Evolutionary conservation across 331 rosid species (phyloP).

Genomic region (Stylosanthes scabra): DNA sequence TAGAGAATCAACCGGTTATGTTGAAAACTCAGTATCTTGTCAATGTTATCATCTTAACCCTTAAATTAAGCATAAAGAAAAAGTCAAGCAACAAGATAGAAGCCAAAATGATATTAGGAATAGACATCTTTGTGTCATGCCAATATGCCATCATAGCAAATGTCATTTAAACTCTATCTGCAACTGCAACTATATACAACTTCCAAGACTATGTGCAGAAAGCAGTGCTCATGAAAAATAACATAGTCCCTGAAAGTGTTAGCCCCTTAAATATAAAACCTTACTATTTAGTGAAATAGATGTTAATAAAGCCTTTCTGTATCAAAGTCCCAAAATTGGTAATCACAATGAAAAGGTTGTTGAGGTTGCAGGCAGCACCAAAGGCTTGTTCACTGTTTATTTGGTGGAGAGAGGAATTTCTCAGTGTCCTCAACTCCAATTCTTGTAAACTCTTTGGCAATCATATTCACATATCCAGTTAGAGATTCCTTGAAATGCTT

Average conservation of each 20-base stretch:
- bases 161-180: background rate
- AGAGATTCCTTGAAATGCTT: constrained; percentile 55
- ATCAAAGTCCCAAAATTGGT: constrained; percentile 43
- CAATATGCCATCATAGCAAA: background rate
- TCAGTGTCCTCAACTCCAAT: constrained; percentile 71
- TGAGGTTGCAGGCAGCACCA: constrained; percentile 40
- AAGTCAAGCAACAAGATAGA: background rate
- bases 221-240: background rate
- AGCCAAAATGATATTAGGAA: background rate
- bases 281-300: constrained; percentile 26
- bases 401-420: constrained; percentile 49
- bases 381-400: constrained; percentile 28
- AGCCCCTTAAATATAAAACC: background rate
- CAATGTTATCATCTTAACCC: too few relatives aligned
- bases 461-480: constrained; percentile 40
- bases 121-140: background rate
- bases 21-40: too few relatives aligned
- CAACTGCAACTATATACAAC: background rate
- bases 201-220: constrained; percentile 5
- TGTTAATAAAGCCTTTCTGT: constrained; percentile 14
- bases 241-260: background rate
- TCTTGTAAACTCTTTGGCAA: constrained; percentile 52
- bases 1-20: too few relatives aligned
- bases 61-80: background rate
- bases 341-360: constrained; percentile 15